Evolutionary conservation across 192 early-diverging fungal species (phyloP), one percentile per base, ranked within the genome.

Genomic region (Rhizoclosmatium globosum): DNA sequence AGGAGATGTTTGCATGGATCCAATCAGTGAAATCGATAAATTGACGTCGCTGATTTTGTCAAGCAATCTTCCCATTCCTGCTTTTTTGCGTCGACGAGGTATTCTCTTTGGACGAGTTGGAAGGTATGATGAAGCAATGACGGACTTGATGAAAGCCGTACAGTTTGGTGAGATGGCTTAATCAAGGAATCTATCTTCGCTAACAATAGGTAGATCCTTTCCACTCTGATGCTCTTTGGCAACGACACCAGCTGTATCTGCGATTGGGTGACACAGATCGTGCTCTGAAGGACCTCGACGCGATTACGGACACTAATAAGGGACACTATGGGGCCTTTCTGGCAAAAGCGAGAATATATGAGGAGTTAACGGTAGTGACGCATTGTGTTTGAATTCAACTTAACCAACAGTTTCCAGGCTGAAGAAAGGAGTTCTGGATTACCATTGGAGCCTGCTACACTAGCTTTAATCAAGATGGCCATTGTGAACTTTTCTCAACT

Each of bases 401-500:
- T 31, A 31, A 31, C 31, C 31, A 31, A 31, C 31, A 53, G 50
- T 17, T 53, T 53, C 50, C 50, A 53, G 17, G 9, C 6, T 53
- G 6, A 53, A 17, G 50, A 13, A 53, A 53, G 50, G 50, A 53
- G 6, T 13, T 53, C 50, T 0, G 50, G 17, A 53, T 53, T 17
- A 53, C 50, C 17, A 53, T 17, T 53, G 50, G 50, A 13, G 9
- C 6, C 17, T 53, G 9, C 50, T 53, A 53, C 6, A 53, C 17
- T 53, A 86, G 85, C 74, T 2, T 50, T 75, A 2, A 74, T 86
- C 73, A 87, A 87, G 77, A 43, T 87, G 66, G 88, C 88, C 2
- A 79, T 89, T 38, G 81, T 87, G 0, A 86, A 84, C 64, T 89
- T 87, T 78, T 87, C 88, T n/a, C 83, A 84, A 43, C 84, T 89